Evolutionary conservation across 2,329 filamentous ascomycete species (phyloP).

Genomic region (Cytospora leucostoma): DNA sequence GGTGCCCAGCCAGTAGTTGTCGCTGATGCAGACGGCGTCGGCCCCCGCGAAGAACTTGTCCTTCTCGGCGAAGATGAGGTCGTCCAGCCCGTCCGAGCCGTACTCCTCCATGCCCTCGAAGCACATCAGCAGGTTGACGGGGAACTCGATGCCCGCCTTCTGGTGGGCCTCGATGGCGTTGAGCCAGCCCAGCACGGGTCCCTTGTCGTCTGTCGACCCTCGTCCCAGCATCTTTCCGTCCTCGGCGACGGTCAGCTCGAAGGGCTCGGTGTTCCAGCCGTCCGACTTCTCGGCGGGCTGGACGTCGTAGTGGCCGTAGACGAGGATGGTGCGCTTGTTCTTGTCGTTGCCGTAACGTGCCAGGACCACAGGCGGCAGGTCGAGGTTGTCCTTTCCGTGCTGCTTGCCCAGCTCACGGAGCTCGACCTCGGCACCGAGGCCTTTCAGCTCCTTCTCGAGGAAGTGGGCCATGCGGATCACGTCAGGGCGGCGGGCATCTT

Average conservation of each 20-base stretch:
- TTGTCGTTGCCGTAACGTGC: conserved; percentile 90
- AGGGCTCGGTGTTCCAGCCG: conserved; percentile 94
- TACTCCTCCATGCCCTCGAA: conserved; percentile 99
- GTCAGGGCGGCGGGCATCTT: conserved; percentile 84
- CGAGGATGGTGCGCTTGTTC: conserved; percentile 90
- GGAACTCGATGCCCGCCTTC: conserved; percentile 90
- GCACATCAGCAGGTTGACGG: conserved; percentile 98
- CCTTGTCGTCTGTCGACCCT: conserved; percentile 96
- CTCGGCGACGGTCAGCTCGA: conserved; percentile 81
- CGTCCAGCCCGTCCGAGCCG: conserved; percentile 92
- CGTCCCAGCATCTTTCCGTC: conserved; percentile 96
- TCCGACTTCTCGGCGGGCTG: conserved; percentile 92
- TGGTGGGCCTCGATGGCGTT: conserved; percentile 98
- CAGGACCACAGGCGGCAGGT: conserved; percentile 89
- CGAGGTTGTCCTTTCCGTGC: conserved; percentile 84
- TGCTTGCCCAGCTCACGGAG: conserved; percentile 87
- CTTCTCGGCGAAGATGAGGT: conserved; percentile 87
- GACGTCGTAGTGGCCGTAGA: conserved; percentile 98
- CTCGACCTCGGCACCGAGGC: conserved; percentile 84
- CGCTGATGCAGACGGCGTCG: conserved; percentile 96
- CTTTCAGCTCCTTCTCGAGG: conserved; percentile 78
- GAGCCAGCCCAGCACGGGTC: conserved; percentile 93
- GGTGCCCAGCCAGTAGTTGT: conserved; percentile 99
- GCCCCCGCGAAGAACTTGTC: conserved; percentile 94
- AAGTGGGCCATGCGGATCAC: conserved; percentile 96